Percentiles rank a stretch among this genome's conserved stretches.
phyloP scores from a whole-genome alignment of 2,329 filamentous ascomycete genomes.

The Drechslera avenae region DNA sequence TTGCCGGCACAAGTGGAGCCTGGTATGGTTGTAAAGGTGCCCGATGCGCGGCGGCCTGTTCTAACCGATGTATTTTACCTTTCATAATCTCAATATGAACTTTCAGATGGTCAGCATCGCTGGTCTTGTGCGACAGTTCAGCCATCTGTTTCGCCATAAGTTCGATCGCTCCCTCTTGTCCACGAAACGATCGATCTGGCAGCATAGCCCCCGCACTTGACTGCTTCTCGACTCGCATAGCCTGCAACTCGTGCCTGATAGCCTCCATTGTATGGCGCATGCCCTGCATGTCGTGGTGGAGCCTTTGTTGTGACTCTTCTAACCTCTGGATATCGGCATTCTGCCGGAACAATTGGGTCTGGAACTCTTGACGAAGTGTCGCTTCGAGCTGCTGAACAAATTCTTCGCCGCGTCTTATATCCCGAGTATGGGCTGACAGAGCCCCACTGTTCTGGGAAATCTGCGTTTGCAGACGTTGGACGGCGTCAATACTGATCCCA shows the following conservation, averaged over 20 bases:
- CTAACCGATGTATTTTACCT: constrained; percentile 50
- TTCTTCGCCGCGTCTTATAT: constrained; percentile 38
- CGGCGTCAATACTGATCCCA: constrained; percentile 47
- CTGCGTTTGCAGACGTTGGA: constrained; percentile 55
- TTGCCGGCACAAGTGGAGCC: constrained; percentile 9
- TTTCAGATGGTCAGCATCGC: constrained; percentile 54
- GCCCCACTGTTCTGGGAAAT: constrained; percentile 53
- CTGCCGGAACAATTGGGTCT: constrained; percentile 36
- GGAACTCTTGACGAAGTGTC: constrained; percentile 47
- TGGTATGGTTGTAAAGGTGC: constrained; percentile 14
- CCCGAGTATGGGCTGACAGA: constrained; percentile 40
- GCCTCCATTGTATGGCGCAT: constrained; percentile 47
- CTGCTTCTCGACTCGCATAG: constrained; percentile 25
- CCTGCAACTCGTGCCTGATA: constrained; percentile 44
- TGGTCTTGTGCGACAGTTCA: constrained; percentile 50
- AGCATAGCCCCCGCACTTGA: constrained; percentile 1
- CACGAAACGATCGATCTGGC: constrained; percentile 14
- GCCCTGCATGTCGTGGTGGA: constrained; percentile 50
- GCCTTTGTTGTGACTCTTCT: constrained; percentile 46
- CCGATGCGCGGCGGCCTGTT: constrained; percentile 34
- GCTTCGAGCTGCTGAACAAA: constrained; percentile 39
- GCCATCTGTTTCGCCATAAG: constrained; percentile 51
- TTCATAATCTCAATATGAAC: constrained; percentile 56
- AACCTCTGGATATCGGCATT: constrained; percentile 46
- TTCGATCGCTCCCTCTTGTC: constrained; percentile 50